Conservation (phyloP, 2,329 filamentous ascomycete species). For the Fusarium redolens region DNA sequence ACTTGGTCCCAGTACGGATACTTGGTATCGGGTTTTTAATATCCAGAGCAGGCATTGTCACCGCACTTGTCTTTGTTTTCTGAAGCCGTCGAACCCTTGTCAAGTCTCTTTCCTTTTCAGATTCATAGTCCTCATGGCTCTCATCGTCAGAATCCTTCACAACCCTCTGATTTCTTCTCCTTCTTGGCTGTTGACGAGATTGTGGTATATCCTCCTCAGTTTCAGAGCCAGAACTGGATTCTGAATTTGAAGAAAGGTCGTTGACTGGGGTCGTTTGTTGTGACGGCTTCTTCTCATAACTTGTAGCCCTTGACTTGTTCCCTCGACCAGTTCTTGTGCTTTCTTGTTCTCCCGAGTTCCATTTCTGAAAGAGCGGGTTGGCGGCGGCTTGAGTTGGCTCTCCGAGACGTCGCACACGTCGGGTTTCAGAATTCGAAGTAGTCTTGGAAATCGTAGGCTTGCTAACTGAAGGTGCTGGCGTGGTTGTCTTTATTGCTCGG, state of each 20-base stretch:
- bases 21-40: neutral
- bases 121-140: neutral
- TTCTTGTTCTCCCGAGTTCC: conserved; percentile 42
- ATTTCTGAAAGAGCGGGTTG: conserved; percentile 50
- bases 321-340: neutral
- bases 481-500: conserved; percentile 27
- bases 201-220: conserved; percentile 24
- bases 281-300: conserved; percentile 2
- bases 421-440: conserved; percentile 39
- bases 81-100: conserved; percentile 38
- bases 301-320: neutral
- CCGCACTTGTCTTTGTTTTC: conserved; percentile 3
- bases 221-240: neutral
- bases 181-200: conserved; percentile 7
- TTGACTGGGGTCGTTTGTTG: conserved; percentile 2
- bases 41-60: neutral
- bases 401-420: conserved; percentile 49
- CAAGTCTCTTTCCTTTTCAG: conserved; percentile 32
- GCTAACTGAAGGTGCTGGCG: conserved; percentile 11
- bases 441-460: conserved; percentile 42
- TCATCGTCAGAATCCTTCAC: conserved; percentile 40
- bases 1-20: neutral
- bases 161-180: conserved; percentile 15
- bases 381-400: conserved; percentile 29
- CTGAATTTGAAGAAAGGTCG: neutral